Evolutionary conservation across 1,284 basidiomycete genomes (phyloP), one percentile per base, ranked within the genome.

Genomic region (Moniliophthora roreri): DNA sequence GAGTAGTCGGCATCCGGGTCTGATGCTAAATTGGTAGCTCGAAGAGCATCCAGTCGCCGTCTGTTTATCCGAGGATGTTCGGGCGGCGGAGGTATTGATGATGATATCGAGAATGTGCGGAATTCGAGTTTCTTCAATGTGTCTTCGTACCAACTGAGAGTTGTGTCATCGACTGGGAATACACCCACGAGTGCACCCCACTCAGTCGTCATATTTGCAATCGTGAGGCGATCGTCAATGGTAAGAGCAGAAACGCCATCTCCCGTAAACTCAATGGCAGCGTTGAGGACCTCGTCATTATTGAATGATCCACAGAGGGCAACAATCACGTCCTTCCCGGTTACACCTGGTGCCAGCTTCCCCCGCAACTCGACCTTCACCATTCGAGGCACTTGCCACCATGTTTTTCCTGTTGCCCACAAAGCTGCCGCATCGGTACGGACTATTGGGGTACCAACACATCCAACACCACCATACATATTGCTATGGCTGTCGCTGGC

Each of bases 361-460:
- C 96, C 96, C 56, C 80, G 85, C 39, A 99, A 78, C 65, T 98
- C 94, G 55, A 99, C 96, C 58, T 93, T 93, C 69, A 99, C 84
- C 81, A 98, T 95, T 8, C 94, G 85, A 5, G 96, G 96, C 23
- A 99, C 91, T 75, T 99, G 96, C 97, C 96, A 99, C 96, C 96
- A 99, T 3, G 97, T 99, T 72, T 94, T 94, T 39, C 96, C 94
- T 0, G 97, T 99, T 2, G 97, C 95, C 96, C 96, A 99, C 16
- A 99, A 85, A 1, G 96, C 95, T 0, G 93, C 93, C 16, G 93
- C 92, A 61, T 95, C 93, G 18, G 92, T 95, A 41, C 93, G 83
- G 4, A 95, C 96, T 60, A 99, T 97, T 1, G 96, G 95, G 0
- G 96, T 99, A 7, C 96, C 96, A 5, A 99, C 84, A 64, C 95